phyloP scores from a whole-genome alignment of 768 basidiomycete genomes.

The Pisolithus sp. region DNA sequence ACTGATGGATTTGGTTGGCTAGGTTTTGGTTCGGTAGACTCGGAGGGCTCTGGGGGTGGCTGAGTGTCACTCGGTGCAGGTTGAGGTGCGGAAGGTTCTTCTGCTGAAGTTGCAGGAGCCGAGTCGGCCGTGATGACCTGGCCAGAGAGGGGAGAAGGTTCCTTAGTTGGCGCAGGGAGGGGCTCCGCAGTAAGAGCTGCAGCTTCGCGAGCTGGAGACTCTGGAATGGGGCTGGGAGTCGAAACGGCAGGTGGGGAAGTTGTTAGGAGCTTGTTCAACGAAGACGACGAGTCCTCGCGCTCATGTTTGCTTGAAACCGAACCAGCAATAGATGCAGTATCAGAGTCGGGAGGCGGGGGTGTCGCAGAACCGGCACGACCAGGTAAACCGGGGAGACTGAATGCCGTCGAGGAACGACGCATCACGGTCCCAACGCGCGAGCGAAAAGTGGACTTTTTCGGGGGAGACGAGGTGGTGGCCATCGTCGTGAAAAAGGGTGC shows the following conservation, averaged over 20 bases:
- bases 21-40: slow-evolving; percentile 4
- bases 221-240: slow-evolving; percentile 60
- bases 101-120: slow-evolving; percentile 13
- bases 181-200: slow-evolving; percentile 33
- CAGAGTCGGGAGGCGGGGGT: slow-evolving; percentile 23
- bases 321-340: slow-evolving; percentile 18
- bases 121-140: slow-evolving; percentile 16
- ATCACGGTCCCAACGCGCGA: slow-evolving; percentile 54
- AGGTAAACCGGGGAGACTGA: slow-evolving; percentile 36
- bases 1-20: slow-evolving; percentile 2
- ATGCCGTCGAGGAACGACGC: slow-evolving; percentile 54
- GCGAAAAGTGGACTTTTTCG: slow-evolving; percentile 42
- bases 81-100: slow-evolving; percentile 12
- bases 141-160: slow-evolving; percentile 40
- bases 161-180: slow-evolving; percentile 19
- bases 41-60: neutral
- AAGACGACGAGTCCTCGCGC: slow-evolving; percentile 22
- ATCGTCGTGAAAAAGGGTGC: slow-evolving; percentile 4
- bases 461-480: slow-evolving; percentile 23
- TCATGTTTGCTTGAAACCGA: slow-evolving; percentile 25
- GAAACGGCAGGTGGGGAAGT: slow-evolving; percentile 22
- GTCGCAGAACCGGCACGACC: slow-evolving; percentile 20
- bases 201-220: slow-evolving; percentile 59
- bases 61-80: slow-evolving; percentile 10
- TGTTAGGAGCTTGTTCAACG: slow-evolving; percentile 30